phyloP scores from a whole-genome alignment of 2,329 filamentous ascomycete species.

The Stemphylium beticola region DNA sequence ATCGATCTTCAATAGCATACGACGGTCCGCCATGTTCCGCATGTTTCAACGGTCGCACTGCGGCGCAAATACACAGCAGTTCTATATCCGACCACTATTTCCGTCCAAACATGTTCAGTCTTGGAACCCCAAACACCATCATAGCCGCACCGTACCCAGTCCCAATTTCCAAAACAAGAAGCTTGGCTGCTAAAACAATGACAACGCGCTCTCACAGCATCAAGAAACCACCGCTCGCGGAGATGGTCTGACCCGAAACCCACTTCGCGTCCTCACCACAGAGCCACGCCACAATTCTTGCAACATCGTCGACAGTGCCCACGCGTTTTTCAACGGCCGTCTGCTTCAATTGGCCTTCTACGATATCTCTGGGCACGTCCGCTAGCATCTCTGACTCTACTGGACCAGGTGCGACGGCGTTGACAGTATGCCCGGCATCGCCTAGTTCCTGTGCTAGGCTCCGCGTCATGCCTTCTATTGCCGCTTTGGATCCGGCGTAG shows the following conservation, averaged over 20 bases:
- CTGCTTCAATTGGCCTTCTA: constrained; percentile 57
- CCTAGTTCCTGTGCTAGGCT: constrained; percentile 66
- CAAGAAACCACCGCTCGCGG: constrained; percentile 59
- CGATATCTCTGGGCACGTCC: constrained; percentile 57
- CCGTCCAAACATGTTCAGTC: constrained; percentile 40
- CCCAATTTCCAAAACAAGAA: constrained; percentile 14
- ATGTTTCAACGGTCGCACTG: constrained; percentile 9
- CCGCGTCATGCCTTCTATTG: constrained; percentile 65
- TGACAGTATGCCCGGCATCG: constrained; percentile 63
- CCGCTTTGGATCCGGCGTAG: constrained; percentile 65
- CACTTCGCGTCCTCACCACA: constrained; percentile 54
- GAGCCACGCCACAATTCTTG: constrained; percentile 63
- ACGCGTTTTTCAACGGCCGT: constrained; percentile 61
- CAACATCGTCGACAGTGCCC: constrained; percentile 61
- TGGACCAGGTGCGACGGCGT: constrained; percentile 65
- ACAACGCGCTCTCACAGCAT: constrained; percentile 32
- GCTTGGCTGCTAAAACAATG: constrained; percentile 12
- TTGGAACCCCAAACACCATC: constrained; percentile 28
- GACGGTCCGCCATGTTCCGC: not conserved
- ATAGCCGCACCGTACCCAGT: not conserved
- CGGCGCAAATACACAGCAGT: not conserved
- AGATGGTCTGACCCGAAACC: constrained; percentile 61
- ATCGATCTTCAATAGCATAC: not conserved
- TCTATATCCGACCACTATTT: constrained; percentile 13
- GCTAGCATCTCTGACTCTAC: constrained; percentile 65